Evolutionary conservation across 2,329 filamentous ascomycete species (phyloP), one percentile per base, ranked within the genome.

Genomic region (Colletotrichum magnum): DNA sequence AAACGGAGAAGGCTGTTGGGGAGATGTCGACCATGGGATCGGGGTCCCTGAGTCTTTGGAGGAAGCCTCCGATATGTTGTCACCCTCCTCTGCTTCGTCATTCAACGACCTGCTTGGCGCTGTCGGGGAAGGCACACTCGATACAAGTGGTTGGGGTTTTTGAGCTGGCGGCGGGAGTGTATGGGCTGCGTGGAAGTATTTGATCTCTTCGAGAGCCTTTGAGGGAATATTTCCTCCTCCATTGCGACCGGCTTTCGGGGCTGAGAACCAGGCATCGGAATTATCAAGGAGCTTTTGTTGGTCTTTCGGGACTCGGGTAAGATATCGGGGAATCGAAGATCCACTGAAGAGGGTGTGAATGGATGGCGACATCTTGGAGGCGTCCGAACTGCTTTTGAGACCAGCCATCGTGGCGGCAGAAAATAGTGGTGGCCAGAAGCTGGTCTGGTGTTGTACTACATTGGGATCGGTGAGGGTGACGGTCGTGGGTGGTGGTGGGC

Each of bases 201-300:
- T 78, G 6, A 80, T 62, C 2, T 74, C 74, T 45, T 82, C 70
- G 18, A 84, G 61, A 10, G 83, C 78, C 47, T 78, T 73, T 3
- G 69, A 64, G 1, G 83, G 83, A 12, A 84, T 71, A 53, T 81
- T 79, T 50, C 72, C 70, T 3, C 73, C 39, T 2, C 74, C 76
- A 10, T 76, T 73, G 18, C 72, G 71, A 9, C 67, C 69, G 15
- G 72, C 72, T 51, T 72, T 75, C 6, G 75, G 57, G 45, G 75
- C 72, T 4, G 76, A 71, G 4, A 76, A 77, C 83, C 83, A 85
- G 2, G 83, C 77, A 59, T 78, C 75, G 4, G 75, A 58, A 0
- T 72, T 64, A 2, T 80, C 77, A 1, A 86, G 74, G 2, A 85
- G 73, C 4, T 62, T 60, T 28, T 75, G 75, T 70, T 86, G 85